Conservation (phyloP, 2,329 filamentous ascomycete genomes). For the Chaetomiaceae sp. region DNA sequence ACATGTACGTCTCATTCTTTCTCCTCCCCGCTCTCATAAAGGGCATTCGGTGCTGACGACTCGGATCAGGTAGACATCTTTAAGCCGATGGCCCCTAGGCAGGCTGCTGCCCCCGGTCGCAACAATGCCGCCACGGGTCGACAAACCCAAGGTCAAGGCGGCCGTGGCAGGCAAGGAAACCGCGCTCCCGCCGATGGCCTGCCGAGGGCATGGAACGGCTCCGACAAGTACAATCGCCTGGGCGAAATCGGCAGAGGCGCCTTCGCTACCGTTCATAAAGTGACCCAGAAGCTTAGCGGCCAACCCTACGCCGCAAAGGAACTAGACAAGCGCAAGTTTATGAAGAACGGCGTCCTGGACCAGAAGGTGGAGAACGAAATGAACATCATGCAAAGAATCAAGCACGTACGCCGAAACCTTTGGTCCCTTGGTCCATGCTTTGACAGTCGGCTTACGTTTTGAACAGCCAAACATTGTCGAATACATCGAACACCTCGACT, state of each 20-base stretch:
- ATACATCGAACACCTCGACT: constrained; percentile 84
- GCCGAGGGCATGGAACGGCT: constrained; percentile 73
- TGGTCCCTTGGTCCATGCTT: neutral
- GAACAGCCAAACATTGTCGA: constrained; percentile 79
- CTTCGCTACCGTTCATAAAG: constrained; percentile 88
- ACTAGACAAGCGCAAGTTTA: constrained; percentile 85
- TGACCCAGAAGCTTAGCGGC: constrained; percentile 81
- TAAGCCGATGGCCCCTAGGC: constrained; percentile 13
- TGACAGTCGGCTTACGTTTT: constrained; percentile 6
- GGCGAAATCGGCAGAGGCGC: constrained; percentile 84
- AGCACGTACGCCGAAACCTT: constrained; percentile 61
- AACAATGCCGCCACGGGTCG: constrained; percentile 9
- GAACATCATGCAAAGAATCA: constrained; percentile 83
- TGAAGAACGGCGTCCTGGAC: constrained; percentile 86
- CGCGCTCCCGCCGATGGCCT: constrained; percentile 32
- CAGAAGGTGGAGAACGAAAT: constrained; percentile 96
- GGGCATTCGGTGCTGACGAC: constrained; percentile 5
- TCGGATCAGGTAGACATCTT: constrained; percentile 26
- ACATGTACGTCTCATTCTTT: constrained; percentile 38
- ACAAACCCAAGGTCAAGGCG: constrained; percentile 5
- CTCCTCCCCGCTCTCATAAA: neutral
- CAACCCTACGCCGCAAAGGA: constrained; percentile 87
- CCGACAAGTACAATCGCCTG: constrained; percentile 76
- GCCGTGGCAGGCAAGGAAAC: constrained; percentile 30
- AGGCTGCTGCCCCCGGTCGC: neutral